Conservation (phyloP, 1,284 basidiomycete genomes). For the Blastosporella zonata region DNA sequence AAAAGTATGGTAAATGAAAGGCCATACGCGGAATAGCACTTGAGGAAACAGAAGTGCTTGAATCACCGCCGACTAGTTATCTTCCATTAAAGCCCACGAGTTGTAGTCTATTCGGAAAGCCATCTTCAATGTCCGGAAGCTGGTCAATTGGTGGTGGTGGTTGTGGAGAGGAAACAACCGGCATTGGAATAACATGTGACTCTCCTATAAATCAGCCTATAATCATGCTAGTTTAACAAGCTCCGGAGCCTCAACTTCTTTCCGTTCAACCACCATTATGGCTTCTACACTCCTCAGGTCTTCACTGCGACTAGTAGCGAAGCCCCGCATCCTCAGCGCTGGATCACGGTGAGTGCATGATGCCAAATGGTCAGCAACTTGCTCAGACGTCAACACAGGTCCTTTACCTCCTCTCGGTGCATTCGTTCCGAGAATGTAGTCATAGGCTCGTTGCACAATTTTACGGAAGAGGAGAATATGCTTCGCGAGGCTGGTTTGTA, state of each 20-base stretch:
- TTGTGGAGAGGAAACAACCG: no score
- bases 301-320: conserved; percentile 9
- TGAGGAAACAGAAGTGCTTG: no score
- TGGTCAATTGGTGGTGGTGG: no score
- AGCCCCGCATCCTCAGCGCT: conserved; percentile 6
- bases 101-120: no score
- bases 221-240: neutral
- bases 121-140: no score
- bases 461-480: conserved; percentile 92
- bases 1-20: no score
- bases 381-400: conserved; percentile 23
- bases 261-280: conserved; percentile 12
- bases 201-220: neutral
- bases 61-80: no score
- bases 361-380: neutral
- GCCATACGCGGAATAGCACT: no score
- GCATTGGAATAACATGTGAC: conserved; percentile 14
- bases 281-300: conserved; percentile 13
- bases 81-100: no score
- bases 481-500: conserved; percentile 79
- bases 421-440: conserved; percentile 28
- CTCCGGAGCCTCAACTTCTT: neutral
- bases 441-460: conserved; percentile 69
- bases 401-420: conserved; percentile 41
- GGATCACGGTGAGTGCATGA: conserved; percentile 1